phyloP scores from a whole-genome alignment of 345 rosid genomes.

The Syzygium jambos region DNA sequence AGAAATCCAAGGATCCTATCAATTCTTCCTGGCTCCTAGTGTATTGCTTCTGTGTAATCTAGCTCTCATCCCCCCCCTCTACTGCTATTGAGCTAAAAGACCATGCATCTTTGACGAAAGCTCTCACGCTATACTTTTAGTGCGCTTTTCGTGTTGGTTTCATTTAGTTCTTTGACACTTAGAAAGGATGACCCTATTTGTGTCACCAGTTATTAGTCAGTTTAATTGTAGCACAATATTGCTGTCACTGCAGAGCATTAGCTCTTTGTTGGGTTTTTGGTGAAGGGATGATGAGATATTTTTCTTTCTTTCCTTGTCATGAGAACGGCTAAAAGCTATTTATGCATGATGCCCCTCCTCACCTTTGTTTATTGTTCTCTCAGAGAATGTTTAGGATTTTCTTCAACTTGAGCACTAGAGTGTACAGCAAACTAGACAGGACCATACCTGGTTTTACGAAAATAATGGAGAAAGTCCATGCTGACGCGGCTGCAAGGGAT shows the following conservation, averaged over 20 bases:
- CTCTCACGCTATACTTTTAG: not conserved
- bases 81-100: not conserved
- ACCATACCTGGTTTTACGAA: constrained; percentile 51
- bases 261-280: not conserved
- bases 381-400: constrained; percentile 40
- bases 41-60: not conserved
- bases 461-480: constrained; percentile 43
- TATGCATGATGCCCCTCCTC: not conserved
- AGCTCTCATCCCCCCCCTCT: not conserved
- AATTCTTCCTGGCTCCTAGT: not conserved
- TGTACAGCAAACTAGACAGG: constrained; percentile 20
- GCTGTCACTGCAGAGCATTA: not conserved
- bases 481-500: constrained; percentile 21
- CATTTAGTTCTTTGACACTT: not conserved
- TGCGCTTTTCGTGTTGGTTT: not conserved
- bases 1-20: not conserved
- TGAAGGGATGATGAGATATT: not conserved
- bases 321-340: not conserved
- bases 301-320: not conserved
- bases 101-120: not conserved
- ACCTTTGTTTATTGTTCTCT: not conserved
- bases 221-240: not conserved
- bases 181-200: not conserved
- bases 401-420: constrained; percentile 30
- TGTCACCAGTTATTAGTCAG: not conserved